Evolutionary conservation across 1,284 basidiomycete species (phyloP), one percentile per base, ranked within the genome.

Genomic region (Nidula niveotomentosa): DNA sequence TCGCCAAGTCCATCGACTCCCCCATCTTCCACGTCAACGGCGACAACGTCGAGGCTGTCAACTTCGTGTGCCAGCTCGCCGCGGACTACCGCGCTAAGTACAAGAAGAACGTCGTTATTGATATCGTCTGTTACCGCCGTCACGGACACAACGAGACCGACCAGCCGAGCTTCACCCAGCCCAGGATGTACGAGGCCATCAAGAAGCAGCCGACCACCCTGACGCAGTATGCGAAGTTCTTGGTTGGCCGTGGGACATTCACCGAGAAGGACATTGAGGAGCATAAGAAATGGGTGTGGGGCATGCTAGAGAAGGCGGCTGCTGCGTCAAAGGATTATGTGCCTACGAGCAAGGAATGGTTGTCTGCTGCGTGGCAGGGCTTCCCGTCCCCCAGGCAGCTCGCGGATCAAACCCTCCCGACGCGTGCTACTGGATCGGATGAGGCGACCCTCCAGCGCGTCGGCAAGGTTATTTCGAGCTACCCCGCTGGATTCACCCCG

Each of bases 1-100:
- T 99, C 65, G 97, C 97, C 65, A 99, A 99, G 76, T 88, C 94
- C 49, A 98, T 98, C 67, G 97, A 99, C 68, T 87, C 97, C 0
- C 97, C 97, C 57, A 98, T 99, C 76, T 98, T 99, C 90, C 97
- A 99, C 76, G 97, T 99, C 68, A 99, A 99, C 70, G 97, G 96
- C 53, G 97, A 99, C 80, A 96, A 98, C 65, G 92, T 91, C 62
- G 97, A 99, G 75, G 97, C 97, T 30, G 94, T 99, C 72, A 97
- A 93, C 69, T 99, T 96, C 68, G 96, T 99, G 51, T 97, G 94
- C 74, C 94, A 96, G 70, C 89, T 99, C 54, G 96, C 97, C 34
- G 96, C 97, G 45, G 97, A 99, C 74, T 99, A 95, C 80, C 90
- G 97, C 56, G 94, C 96, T 64, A 96, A 95, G 73, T 99, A 91